Evolutionary conservation across 1,139 yeast species (phyloP).

Genomic region (Debaryomycetaceae sp.): DNA sequence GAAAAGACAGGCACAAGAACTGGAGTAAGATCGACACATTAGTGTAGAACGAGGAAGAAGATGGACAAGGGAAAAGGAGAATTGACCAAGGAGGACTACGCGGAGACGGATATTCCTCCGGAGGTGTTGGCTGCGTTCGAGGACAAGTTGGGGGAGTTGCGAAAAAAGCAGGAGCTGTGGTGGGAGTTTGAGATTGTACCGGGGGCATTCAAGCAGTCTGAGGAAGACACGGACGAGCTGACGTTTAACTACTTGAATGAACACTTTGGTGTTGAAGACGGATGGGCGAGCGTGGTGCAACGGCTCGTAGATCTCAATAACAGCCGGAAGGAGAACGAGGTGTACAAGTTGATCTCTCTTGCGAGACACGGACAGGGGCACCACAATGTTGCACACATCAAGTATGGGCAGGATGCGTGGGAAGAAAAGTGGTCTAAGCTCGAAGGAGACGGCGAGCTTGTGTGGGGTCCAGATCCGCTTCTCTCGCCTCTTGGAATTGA

Average conservation of each 20-base stretch:
- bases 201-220: constrained; percentile 36
- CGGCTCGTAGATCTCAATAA: constrained; percentile 28
- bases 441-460: constrained; percentile 41
- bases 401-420: constrained; percentile 44
- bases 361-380: constrained; percentile 49
- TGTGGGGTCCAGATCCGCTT: constrained; percentile 49
- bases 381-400: constrained; percentile 42
- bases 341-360: constrained; percentile 38
- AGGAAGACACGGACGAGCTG: constrained; percentile 32
- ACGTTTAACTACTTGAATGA: constrained; percentile 37
- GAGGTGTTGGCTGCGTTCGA: constrained; percentile 15
- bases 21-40: too few species aligned
- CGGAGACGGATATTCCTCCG: not conserved
- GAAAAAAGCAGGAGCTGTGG: constrained; percentile 6
- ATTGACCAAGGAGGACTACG: not conserved
- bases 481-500: constrained; percentile 38
- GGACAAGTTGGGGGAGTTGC: constrained; percentile 10
- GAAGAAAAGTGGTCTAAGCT: constrained; percentile 41
- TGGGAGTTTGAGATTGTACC: constrained; percentile 43
- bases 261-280: constrained; percentile 33
- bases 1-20: too few species aligned
- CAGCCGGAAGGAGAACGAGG: constrained; percentile 16
- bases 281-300: constrained; percentile 30
- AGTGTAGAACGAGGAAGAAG: too few species aligned
- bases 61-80: not conserved